Base-by-base conservation (phyloP, 2,329 filamentous ascomycete genomes). In the Phialophora verrucosa region DNA sequence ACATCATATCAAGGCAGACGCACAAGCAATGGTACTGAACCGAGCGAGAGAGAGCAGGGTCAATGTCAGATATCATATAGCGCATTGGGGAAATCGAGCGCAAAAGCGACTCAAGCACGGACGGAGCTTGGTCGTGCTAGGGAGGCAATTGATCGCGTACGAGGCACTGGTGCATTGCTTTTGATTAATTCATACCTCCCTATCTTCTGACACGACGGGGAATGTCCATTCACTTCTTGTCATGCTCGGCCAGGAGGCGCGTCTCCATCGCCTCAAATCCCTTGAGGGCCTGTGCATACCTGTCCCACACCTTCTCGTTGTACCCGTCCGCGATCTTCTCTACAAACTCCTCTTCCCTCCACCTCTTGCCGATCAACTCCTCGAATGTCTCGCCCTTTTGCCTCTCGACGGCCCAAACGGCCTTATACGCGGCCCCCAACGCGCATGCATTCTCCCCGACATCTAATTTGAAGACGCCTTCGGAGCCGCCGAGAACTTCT, bases 361-460 rank as follows among this genome's bases (percentile, higher is more conserved):
- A 99, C 69, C 95, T 84, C 75, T 83, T 82, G 7, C 90, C 92
- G 68, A 99, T 90, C 70, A 97, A 83, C 68, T 94, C 90, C 76
- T 98, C 95, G 80, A 98, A 98, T 3, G 85, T 91, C 84, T 96
- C 89, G 20, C 82, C 84, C 0, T 78, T 56, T 91, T 82, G 82
- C 95, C 92, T 54, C 49, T 73, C 71, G 63, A 92, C 83, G 0
- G 91, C 93, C 95, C 95, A 99, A 0, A 96, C 89, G 14, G 95
- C 94, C 81, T 98, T 98, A 80, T 98, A 97, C 29, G 94, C 94
- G 6, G 92, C 92, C 14, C 95, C 95, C 14, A 98, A 81, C 11
- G 94, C 95, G 79, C 95, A 99, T 2, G 95, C 94, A 80, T 96
- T 97, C 29, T 93, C 93, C 29, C 95, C 94, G 4, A 98, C 92